phyloP scores from a whole-genome alignment of 768 basidiomycete species.

The Boletus sensibilis region DNA sequence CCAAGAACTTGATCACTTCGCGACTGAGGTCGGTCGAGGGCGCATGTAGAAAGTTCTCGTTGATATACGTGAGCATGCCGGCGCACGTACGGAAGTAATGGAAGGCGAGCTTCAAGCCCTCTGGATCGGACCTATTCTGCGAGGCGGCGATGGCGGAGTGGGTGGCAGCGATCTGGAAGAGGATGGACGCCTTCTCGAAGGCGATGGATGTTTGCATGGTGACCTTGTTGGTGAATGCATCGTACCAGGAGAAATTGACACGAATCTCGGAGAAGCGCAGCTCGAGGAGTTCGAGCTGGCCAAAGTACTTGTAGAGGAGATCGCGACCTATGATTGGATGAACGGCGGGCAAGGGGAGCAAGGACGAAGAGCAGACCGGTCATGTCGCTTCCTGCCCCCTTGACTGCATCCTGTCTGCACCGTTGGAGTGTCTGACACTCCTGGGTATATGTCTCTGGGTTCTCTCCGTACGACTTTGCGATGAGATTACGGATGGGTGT shows the following conservation, averaged over 20 bases:
- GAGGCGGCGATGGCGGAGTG: constrained; percentile 88
- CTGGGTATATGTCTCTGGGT: constrained; percentile 80
- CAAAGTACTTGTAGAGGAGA: constrained; percentile 98
- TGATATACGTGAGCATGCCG: constrained; percentile 98
- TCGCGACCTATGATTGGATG: constrained; percentile 62
- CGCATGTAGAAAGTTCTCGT: constrained; percentile 98
- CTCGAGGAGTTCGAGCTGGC: constrained; percentile 95
- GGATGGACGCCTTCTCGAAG: constrained; percentile 95
- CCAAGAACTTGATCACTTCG: constrained; percentile 91
- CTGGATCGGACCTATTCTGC: constrained; percentile 83
- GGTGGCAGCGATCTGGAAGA: constrained; percentile 94
- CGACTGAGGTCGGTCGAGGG: constrained; percentile 92
- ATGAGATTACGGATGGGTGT: constrained; percentile 82
- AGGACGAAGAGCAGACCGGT: constrained; percentile 58
- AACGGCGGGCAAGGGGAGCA: neutral
- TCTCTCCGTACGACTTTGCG: constrained; percentile 90
- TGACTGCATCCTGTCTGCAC: constrained; percentile 93
- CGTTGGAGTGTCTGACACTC: constrained; percentile 86
- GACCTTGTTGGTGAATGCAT: constrained; percentile 93
- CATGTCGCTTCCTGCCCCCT: constrained; percentile 92
- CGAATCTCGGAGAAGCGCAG: constrained; percentile 95
- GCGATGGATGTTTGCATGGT: constrained; percentile 96
- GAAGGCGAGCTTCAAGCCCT: constrained; percentile 91
- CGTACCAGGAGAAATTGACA: constrained; percentile 95
- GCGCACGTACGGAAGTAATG: constrained; percentile 87